Evolutionary conservation across 208 protist species (phyloP).

Genomic region (Crithidia sp.): DNA sequence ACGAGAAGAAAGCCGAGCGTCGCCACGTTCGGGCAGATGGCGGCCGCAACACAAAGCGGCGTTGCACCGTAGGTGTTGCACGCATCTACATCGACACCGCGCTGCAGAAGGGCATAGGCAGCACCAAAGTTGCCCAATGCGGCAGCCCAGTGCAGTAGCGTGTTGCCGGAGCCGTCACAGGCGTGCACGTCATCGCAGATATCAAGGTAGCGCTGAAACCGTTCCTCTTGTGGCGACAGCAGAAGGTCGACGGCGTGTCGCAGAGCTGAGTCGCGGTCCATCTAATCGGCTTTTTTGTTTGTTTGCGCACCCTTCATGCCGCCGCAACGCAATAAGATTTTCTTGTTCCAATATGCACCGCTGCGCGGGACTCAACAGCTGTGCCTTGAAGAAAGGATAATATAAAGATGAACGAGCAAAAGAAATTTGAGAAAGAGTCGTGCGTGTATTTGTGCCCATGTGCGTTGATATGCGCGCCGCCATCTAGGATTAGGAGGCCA

Average conservation of each 20-base stretch:
- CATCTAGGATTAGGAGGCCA: too few relatives aligned
- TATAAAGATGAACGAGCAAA: too few relatives aligned
- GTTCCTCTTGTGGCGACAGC: conserved; percentile 33
- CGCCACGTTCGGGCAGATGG: conserved; percentile 40
- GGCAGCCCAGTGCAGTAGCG: conserved; percentile 75
- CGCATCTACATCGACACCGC: conserved; percentile 42
- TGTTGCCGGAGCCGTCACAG: conserved; percentile 56
- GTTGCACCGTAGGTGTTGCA: conserved; percentile 54
- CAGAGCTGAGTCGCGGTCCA: conserved; percentile 27
- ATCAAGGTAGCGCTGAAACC: conserved; percentile 55
- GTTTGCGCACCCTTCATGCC: not conserved
- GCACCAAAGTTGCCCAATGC: conserved; percentile 45
- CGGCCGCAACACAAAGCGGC: conserved; percentile 65
- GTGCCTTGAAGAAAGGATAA: too few relatives aligned
- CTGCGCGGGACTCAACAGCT: too few relatives aligned
- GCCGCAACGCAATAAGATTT: too few relatives aligned
- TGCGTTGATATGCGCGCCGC: too few relatives aligned
- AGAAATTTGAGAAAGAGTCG: too few relatives aligned
- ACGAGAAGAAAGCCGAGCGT: conserved; percentile 48
- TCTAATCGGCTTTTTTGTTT: not conserved
- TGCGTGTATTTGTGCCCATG: too few relatives aligned
- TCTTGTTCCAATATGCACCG: too few relatives aligned
- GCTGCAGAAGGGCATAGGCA: conserved; percentile 40
- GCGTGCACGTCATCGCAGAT: conserved; percentile 55
- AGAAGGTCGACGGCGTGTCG: conserved; percentile 41